Base-by-base conservation (phyloP, 2,329 filamentous ascomycete species). In the Raffaelea deltoideospora region DNA sequence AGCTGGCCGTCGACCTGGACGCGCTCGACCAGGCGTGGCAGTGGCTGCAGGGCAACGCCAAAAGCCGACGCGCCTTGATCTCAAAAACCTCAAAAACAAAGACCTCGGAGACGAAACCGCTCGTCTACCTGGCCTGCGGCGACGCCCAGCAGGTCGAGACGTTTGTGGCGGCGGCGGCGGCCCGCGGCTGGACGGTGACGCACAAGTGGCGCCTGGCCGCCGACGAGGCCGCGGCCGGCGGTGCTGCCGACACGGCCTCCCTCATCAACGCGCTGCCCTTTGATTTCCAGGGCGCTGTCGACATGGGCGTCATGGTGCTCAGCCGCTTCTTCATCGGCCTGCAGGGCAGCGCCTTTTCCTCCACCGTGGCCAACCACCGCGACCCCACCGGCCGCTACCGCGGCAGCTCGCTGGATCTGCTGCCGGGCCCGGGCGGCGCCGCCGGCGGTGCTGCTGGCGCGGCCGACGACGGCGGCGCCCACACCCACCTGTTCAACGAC, bases 101-200 rank as follows among this genome's bases (percentile, higher is more conserved):
- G 6, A 5, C 17, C 14, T 4, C 3, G 3, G 10, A 41, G 18
- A 26, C 35, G 30, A 42, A 42, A 31, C 54, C 55, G 2, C 39
- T 49, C 9, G 48, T 57, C 2, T 56, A 53, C 35, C 47, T 57
- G 5, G 54, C 54, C 2, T 57, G 54, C 39, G 54, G 54, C 11
- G 54, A 57, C 37, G 42, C 50, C 40, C 39, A 36, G 5, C 53
- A 55, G 41, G 47, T 56, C 14, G 31, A 48, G 19, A 48, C 45
- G 19, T 57, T 57, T 37, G 44, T 44, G 0, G 39, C 36, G 5
- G 54, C 52, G 1, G 54, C 49, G 1, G 44, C 41, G 10, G 44
- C 35, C 20, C 47, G 53, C 24, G 54, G 54, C 6, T 57, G 54
- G 54, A 45, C 49, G 3, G 53, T 55, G 3, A 54, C 49, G 6